Percentiles rank a stretch among this genome's conserved stretches.
phyloP scores from a whole-genome alignment of 2,329 filamentous ascomycete species.

The Fusarium tricinctum region DNA sequence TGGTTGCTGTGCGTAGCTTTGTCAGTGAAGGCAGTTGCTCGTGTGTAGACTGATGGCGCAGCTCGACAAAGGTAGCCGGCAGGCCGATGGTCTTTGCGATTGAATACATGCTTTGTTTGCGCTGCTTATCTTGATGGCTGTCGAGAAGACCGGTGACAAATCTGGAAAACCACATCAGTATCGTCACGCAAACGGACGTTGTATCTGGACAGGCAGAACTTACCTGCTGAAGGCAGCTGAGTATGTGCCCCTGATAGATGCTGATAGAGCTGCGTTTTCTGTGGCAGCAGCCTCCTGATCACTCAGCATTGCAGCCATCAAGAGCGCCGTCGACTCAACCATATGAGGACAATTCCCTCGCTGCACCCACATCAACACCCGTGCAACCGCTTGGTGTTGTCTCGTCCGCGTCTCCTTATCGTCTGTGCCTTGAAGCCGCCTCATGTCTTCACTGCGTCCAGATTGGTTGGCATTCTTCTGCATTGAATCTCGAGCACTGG shows the following conservation, averaged over 20 bases:
- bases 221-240: constrained; percentile 81
- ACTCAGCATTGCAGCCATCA: constrained; percentile 77
- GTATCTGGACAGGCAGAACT: constrained; percentile 49
- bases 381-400: constrained; percentile 66
- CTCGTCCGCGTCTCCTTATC: constrained; percentile 45
- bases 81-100: constrained; percentile 77
- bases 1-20: constrained; percentile 77
- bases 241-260: constrained; percentile 77
- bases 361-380: constrained; percentile 77
- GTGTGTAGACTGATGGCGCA: constrained; percentile 91
- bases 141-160: constrained; percentile 88
- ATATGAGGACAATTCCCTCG: constrained; percentile 82
- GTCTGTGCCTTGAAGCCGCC: constrained; percentile 3
- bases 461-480: constrained; percentile 5
- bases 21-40: constrained; percentile 84
- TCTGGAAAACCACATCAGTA: constrained; percentile 55
- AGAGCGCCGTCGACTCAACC: constrained; percentile 81
- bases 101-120: constrained; percentile 80
- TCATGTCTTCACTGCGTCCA: background rate
- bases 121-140: constrained; percentile 75
- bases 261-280: constrained; percentile 58
- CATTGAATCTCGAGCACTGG: constrained; percentile 5
- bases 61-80: constrained; percentile 85
- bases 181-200: background rate
- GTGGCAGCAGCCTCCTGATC: constrained; percentile 62